phyloP scores from a whole-genome alignment of 257 asterid species.

The Fraxinus americana region DNA sequence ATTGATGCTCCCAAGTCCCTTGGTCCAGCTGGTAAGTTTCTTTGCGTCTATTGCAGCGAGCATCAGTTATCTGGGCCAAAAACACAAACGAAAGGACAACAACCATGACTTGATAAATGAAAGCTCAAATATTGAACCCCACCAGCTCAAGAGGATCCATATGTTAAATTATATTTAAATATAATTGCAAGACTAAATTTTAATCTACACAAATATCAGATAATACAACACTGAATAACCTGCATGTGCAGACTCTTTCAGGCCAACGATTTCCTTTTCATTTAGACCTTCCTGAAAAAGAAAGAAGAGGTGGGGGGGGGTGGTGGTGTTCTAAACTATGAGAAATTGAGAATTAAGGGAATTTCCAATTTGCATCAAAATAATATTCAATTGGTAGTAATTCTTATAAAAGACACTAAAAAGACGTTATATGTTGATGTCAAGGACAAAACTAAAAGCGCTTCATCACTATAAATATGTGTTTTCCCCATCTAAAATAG shows the following conservation, averaged over 20 bases:
- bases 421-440: not conserved
- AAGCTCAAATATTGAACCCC: not conserved
- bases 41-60: too few relatives aligned
- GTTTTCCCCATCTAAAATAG: too few relatives aligned
- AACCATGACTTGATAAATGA: not conserved
- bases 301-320: too few relatives aligned
- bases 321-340: not conserved
- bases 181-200: conserved; percentile 2
- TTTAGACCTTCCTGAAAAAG: conserved; percentile 74
- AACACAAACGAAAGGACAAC: not conserved
- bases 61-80: conserved; percentile 57
- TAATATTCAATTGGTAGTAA: not conserved
- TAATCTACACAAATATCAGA: conserved; percentile 16
- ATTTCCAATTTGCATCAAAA: not conserved
- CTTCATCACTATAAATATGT: too few relatives aligned
- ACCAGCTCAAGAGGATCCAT: not conserved
- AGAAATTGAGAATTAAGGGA: not conserved
- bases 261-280: conserved; percentile 70
- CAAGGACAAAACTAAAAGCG: not conserved
- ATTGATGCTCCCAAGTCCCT: not conserved
- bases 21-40: not conserved
- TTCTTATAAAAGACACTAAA: not conserved
- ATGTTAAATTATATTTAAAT: not conserved
- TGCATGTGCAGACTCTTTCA: conserved; percentile 60
- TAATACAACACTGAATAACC: conserved; percentile 40